Evolutionary conservation across 192 early-diverging fungal genomes (phyloP).

Genomic region (Coemansia pectinata): DNA sequence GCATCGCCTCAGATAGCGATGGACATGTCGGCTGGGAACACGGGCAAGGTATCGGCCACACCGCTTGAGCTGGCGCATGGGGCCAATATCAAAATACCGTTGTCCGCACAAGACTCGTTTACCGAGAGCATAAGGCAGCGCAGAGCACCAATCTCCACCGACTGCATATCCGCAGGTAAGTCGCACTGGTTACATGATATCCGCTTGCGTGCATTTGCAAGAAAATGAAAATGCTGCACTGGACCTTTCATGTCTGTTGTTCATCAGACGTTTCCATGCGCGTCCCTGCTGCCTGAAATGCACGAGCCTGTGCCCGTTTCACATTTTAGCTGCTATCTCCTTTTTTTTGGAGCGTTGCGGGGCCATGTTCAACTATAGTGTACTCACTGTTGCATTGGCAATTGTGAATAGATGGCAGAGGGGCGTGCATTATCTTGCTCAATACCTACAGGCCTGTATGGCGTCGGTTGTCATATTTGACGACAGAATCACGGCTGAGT

Average conservation of each 20-base stretch:
- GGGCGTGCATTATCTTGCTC: neutral
- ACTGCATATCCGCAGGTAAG: constrained; percentile 49
- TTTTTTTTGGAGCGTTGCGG: neutral
- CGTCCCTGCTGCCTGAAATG: constrained; percentile 4
- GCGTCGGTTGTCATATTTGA: constrained; percentile 2
- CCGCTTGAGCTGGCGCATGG: constrained; percentile 41
- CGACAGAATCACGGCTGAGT: neutral
- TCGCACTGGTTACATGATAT: constrained; percentile 2
- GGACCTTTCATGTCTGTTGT: neutral
- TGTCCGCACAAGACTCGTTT: constrained; percentile 51
- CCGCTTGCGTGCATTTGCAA: constrained; percentile 1
- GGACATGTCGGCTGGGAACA: constrained; percentile 51
- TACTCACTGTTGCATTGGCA: neutral
- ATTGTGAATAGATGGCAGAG: constrained; percentile 1
- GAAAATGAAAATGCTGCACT: constrained; percentile 4
- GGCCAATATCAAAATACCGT: constrained; percentile 51
- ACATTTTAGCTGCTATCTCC: neutral
- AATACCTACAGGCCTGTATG: constrained; percentile 1
- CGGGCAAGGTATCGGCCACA: constrained; percentile 39
- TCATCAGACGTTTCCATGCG: neutral
- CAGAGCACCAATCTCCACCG: constrained; percentile 15
- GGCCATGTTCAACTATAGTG: neutral
- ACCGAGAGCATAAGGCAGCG: constrained; percentile 31
- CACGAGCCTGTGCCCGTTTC: neutral
- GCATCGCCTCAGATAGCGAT: constrained; percentile 50